A percentile compares a stretch with the other conserved stretches of the same genome.
phyloP scores from a whole-genome alignment of 345 rosid species.

The Toxicodendron radicans region DNA sequence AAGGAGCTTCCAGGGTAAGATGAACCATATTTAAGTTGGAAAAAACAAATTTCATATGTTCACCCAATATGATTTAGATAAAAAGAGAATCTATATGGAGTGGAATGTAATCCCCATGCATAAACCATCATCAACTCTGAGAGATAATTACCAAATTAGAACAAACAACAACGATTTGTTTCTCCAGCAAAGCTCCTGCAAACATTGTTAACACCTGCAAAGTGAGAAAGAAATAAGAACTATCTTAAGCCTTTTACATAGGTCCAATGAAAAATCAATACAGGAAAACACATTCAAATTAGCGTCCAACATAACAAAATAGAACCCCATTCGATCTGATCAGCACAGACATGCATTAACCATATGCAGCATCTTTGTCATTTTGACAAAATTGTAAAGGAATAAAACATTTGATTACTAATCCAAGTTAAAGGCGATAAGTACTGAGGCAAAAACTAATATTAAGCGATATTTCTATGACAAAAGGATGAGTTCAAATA shows the following conservation, averaged over 20 bases:
- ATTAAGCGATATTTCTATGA: not conserved
- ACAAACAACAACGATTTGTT: slow-evolving; percentile 84
- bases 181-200: slow-evolving; percentile 86
- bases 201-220: slow-evolving; percentile 74
- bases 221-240: slow-evolving; percentile 18
- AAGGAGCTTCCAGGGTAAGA: not conserved
- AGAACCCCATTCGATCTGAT: not conserved
- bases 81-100: slow-evolving; percentile 5
- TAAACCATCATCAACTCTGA: not conserved
- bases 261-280: not conserved
- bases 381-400: not conserved
- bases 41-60: not conserved
- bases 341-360: not conserved
- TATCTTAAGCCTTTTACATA: not conserved
- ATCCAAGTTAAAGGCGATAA: not conserved
- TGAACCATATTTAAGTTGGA: not conserved
- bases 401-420: not conserved
- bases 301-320: not conserved
- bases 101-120: not conserved
- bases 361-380: not conserved
- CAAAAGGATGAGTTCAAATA: not conserved
- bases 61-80: not conserved
- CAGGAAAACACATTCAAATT: slow-evolving; percentile 1
- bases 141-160: slow-evolving; percentile 79
- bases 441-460: not conserved